phyloP scores from a whole-genome alignment of 148 eudicot species.

The Mesembryanthemum crystallinum region DNA sequence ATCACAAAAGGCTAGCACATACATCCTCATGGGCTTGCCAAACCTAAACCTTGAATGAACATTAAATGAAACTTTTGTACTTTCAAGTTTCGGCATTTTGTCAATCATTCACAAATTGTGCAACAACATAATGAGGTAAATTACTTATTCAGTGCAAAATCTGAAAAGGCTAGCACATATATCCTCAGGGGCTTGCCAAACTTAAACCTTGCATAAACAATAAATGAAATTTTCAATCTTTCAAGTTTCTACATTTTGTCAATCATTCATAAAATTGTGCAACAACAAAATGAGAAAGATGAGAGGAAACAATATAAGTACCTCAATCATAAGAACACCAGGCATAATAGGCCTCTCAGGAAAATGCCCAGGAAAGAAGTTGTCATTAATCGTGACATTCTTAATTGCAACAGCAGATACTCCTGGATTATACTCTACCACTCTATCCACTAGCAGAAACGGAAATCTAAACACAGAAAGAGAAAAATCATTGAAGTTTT shows the following conservation, averaged over 20 bases:
- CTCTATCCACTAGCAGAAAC: conserved; percentile 95
- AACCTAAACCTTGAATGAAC: too few relatives aligned
- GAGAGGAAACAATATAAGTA: conserved; percentile 14
- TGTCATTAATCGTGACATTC: conserved; percentile 95
- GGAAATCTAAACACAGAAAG: conserved; percentile 58
- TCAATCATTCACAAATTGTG: neutral
- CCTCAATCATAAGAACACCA: conserved; percentile 99
- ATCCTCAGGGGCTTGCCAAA: too few relatives aligned
- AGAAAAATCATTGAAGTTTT: neutral
- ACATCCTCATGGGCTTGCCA: too few relatives aligned
- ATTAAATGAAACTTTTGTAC: too few relatives aligned
- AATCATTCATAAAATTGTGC: neutral
- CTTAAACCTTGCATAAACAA: too few relatives aligned
- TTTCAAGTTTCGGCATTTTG: neutral
- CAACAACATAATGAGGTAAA: too few relatives aligned
- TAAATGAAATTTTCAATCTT: too few relatives aligned
- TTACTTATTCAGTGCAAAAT: too few relatives aligned
- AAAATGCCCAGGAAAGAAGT: conserved; percentile 96
- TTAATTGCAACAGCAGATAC: conserved; percentile 92
- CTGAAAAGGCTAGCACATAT: too few relatives aligned
- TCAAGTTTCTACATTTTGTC: too few relatives aligned
- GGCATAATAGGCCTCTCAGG: conserved; percentile 99
- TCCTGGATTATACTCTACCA: conserved; percentile 79
- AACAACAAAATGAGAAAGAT: neutral
- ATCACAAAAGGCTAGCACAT: neutral